A percentile compares a stretch with the other conserved stretches of the same genome.
These are phyloP conservation scores for Halenospora varia DNA, from an alignment of 495 filamentous ascomycete genomes.

Conservation along the genomic window DNA sequence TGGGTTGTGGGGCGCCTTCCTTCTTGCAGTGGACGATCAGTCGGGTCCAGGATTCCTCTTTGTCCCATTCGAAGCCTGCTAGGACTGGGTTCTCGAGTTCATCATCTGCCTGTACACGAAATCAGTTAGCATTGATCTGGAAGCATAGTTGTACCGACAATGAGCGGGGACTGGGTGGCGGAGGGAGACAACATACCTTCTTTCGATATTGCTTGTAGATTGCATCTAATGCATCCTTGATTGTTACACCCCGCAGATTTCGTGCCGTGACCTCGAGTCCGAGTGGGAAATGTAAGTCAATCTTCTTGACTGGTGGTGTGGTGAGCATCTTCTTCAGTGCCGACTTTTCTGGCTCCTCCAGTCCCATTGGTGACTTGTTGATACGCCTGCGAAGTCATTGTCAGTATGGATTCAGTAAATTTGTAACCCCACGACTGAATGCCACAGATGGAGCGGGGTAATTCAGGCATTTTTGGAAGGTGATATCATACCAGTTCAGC, in stretches of 20 bases:
- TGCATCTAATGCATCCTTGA: slow-evolving; percentile 90
- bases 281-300: slow-evolving; percentile 83
- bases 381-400: slow-evolving; percentile 61
- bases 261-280: slow-evolving; percentile 85
- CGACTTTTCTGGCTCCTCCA: slow-evolving; percentile 70
- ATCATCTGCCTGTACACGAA: slow-evolving; percentile 69
- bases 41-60: slow-evolving; percentile 70
- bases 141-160: neutral
- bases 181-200: slow-evolving; percentile 55
- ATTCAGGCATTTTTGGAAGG: neutral
- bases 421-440: neutral
- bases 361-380: slow-evolving; percentile 70
- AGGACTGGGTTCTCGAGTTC: slow-evolving; percentile 80
- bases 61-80: slow-evolving; percentile 92
- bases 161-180: neutral
- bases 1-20: slow-evolving; percentile 37
- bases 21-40: slow-evolving; percentile 82
- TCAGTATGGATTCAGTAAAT: slow-evolving; percentile 8
- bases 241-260: slow-evolving; percentile 87
- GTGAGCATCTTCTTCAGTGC: slow-evolving; percentile 75
- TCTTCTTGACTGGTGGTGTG: slow-evolving; percentile 82
- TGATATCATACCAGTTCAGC: slow-evolving; percentile 72
- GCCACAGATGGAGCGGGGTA: slow-evolving; percentile 5
- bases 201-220: slow-evolving; percentile 95
- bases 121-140: slow-evolving; percentile 4